A percentile compares a stretch with the other conserved stretches of the same genome.
These are phyloP conservation scores for Trypanosoma scelopori DNA, from an alignment of 208 protist genomes.

Conservation along the genomic window DNA sequence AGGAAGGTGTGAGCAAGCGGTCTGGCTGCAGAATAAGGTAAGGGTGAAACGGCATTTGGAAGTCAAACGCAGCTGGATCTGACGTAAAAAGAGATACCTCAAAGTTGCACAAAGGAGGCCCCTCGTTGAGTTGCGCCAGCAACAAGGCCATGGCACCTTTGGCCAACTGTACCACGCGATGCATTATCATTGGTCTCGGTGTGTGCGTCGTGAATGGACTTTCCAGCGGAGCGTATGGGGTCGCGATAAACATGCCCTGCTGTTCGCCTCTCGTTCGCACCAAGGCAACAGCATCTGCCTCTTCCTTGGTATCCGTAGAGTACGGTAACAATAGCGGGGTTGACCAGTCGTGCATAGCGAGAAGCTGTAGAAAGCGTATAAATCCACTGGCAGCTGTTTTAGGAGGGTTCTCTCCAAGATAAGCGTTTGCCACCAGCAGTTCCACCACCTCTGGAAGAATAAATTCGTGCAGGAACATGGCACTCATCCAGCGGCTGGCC, in stretches of 20 bases:
- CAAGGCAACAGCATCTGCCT: constrained; percentile 42
- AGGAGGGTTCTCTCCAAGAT: constrained; percentile 46
- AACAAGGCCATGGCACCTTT: constrained; percentile 47
- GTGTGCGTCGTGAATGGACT: constrained; percentile 83
- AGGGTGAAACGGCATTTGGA: constrained; percentile 70
- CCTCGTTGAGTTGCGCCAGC: constrained; percentile 36
- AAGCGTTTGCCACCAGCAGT: constrained; percentile 80
- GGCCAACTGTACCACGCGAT: constrained; percentile 78
- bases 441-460: constrained; percentile 79
- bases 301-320: constrained; percentile 46
- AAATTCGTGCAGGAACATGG: constrained; percentile 81
- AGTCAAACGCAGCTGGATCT: constrained; percentile 63
- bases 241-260: constrained; percentile 82
- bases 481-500: constrained; percentile 78
- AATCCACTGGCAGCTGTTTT: constrained; percentile 77
- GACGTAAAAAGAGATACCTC: constrained; percentile 59
- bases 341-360: constrained; percentile 76
- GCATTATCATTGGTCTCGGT: constrained; percentile 79
- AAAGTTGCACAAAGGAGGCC: constrained; percentile 2
- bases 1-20: constrained; percentile 34
- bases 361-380: constrained; percentile 71
- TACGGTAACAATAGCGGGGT: constrained; percentile 76
- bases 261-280: constrained; percentile 60
- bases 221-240: constrained; percentile 69
- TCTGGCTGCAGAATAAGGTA: constrained; percentile 70